These are phyloP conservation scores for Fusarium papillatum DNA, from an alignment of 2,329 filamentous ascomycete species.

Conservation along the genomic window DNA sequence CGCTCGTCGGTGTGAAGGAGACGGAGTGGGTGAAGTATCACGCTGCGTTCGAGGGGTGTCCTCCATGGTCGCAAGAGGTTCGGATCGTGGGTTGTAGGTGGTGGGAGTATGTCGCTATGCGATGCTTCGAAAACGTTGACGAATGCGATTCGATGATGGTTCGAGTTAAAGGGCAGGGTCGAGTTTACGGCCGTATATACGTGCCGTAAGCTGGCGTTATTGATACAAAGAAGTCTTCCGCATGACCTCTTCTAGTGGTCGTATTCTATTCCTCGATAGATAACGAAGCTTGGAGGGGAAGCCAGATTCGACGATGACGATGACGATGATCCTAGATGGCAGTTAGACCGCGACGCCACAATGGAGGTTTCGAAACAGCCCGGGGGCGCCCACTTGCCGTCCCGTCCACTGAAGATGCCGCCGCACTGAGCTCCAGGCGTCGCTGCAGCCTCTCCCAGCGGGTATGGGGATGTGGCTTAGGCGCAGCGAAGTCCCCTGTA, in stretches of 20 bases:
- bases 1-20: conserved; percentile 55
- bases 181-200: conserved; percentile 15
- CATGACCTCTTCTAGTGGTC: conserved; percentile 11
- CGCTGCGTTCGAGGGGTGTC: conserved; percentile 6
- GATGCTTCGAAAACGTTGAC: conserved; percentile 10
- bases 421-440: neutral
- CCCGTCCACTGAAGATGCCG: neutral
- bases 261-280: neutral
- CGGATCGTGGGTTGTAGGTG: neutral
- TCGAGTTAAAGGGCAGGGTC: neutral
- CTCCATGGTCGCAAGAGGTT: conserved; percentile 32
- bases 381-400: neutral
- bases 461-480: conserved; percentile 36
- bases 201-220: conserved; percentile 17
- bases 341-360: conserved; percentile 19
- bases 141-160: neutral
- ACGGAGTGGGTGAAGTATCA: conserved; percentile 29
- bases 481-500: conserved; percentile 3
- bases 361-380: conserved; percentile 2
- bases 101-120: neutral
- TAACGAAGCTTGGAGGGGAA: conserved; percentile 10
- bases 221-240: neutral
- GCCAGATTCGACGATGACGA: conserved; percentile 36
- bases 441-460: neutral
- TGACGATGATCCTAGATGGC: conserved; percentile 19